A percentile compares a stretch with the other conserved stretches of the same genome.
phyloP scores from a whole-genome alignment of 768 basidiomycete genomes.

The Podaxis sp. region DNA sequence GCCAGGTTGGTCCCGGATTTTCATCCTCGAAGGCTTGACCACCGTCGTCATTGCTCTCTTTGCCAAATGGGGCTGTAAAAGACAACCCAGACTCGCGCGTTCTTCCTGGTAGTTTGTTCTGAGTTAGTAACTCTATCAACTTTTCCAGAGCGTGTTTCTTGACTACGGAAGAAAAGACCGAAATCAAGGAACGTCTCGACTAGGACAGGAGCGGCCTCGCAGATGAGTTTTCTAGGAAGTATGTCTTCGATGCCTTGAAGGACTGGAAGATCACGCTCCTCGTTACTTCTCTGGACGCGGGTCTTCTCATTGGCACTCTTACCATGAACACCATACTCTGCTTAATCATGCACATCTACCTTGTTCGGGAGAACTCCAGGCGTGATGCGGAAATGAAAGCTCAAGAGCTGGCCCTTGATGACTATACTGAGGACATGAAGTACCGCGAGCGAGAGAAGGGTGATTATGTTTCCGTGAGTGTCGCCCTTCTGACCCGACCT shows the following conservation, averaged over 20 bases:
- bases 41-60: conserved; percentile 23
- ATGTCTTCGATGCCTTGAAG: conserved; percentile 21
- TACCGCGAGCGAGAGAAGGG: conserved; percentile 24
- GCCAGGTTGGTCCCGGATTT: conserved; percentile 31
- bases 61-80: conserved; percentile 22
- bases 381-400: conserved; percentile 20
- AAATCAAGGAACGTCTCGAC: conserved; percentile 24
- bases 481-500: neutral
- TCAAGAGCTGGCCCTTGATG: conserved; percentile 22
- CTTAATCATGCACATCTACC: conserved; percentile 24
- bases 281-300: conserved; percentile 28
- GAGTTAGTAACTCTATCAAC: neutral
- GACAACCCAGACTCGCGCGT: conserved; percentile 26
- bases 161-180: conserved; percentile 23
- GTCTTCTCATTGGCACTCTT: conserved; percentile 24
- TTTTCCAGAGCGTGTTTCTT: conserved; percentile 23
- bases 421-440: no score
- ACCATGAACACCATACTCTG: conserved; percentile 23
- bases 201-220: conserved; percentile 23
- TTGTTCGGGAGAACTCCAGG: conserved; percentile 23
- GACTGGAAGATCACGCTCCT: conserved; percentile 30
- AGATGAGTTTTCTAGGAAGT: conserved; percentile 24
- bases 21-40: conserved; percentile 27
- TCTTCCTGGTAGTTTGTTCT: neutral
- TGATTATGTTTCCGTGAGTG: conserved; percentile 26